Conservation (phyloP, 768 basidiomycete genomes). For the Suillus subalutaceus region DNA sequence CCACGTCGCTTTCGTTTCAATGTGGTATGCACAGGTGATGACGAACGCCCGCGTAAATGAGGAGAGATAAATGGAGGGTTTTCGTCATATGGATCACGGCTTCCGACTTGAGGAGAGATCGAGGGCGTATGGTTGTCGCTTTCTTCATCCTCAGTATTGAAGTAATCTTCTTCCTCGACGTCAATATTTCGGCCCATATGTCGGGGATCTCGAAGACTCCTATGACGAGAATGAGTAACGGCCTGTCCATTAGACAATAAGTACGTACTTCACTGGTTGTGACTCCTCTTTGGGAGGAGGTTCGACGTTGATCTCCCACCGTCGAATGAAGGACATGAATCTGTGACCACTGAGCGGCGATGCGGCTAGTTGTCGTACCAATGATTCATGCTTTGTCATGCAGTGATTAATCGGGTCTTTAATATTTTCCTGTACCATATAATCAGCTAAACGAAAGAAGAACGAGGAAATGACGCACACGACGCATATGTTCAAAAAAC, state of each 20-base stretch:
- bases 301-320: constrained; percentile 93
- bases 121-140: constrained; percentile 44
- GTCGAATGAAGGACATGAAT: constrained; percentile 72
- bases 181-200: constrained; percentile 55
- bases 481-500: constrained; percentile 89
- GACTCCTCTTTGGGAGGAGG: constrained; percentile 59
- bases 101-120: constrained; percentile 30
- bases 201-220: constrained; percentile 43
- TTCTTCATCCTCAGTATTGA: constrained; percentile 88
- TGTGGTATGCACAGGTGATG: constrained; percentile 35
- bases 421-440: constrained; percentile 72
- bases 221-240: constrained; percentile 27
- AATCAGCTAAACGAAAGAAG: constrained; percentile 13
- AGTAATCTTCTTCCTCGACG: constrained; percentile 90
- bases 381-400: constrained; percentile 74
- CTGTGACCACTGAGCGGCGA: constrained; percentile 63
- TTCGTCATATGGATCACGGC: constrained; percentile 39
- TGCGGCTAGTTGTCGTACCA: constrained; percentile 64
- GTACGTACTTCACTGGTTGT: constrained; percentile 54
- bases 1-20: constrained; percentile 65
- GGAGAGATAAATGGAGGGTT: constrained; percentile 34
- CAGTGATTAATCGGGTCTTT: constrained; percentile 84
- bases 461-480: constrained; percentile 50
- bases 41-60: constrained; percentile 28
- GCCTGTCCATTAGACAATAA: constrained; percentile 7